phyloP scores from a whole-genome alignment of 2,329 filamentous ascomycete genomes.

The Phialemoniopsis sp. region DNA sequence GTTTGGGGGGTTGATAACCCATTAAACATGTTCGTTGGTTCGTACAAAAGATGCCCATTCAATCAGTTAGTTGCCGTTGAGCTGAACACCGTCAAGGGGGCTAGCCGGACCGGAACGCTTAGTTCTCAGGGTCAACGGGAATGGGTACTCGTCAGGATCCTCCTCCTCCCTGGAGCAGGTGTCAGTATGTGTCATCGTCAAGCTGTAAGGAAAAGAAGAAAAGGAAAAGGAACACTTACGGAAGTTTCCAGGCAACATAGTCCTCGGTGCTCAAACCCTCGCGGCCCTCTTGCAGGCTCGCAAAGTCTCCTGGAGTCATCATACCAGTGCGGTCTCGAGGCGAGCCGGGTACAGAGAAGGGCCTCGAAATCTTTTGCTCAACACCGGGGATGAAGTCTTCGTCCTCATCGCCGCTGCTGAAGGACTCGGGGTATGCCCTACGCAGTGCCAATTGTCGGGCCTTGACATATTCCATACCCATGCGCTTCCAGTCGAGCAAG shows the following conservation, averaged over 20 bases:
- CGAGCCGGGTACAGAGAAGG: constrained; percentile 89
- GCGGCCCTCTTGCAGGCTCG: constrained; percentile 83
- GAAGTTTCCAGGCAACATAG: constrained; percentile 96
- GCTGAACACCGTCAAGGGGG: constrained; percentile 34
- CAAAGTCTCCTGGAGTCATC: constrained; percentile 99
- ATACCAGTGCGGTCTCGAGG: constrained; percentile 87
- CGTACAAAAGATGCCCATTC: no score
- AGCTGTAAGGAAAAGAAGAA: not conserved
- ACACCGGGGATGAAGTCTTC: constrained; percentile 89
- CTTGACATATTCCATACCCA: constrained; percentile 99
- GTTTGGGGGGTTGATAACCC: no score
- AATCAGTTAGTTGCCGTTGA: constrained; percentile 31
- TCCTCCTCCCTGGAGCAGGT: constrained; percentile 73
- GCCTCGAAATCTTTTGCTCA: constrained; percentile 91
- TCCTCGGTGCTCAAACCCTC: constrained; percentile 95
- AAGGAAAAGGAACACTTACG: constrained; percentile 59
- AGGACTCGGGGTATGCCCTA: constrained; percentile 86
- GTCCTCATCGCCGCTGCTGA: constrained; percentile 68
- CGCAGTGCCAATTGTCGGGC: constrained; percentile 87
- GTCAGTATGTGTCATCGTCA: not conserved
- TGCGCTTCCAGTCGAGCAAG: constrained; percentile 96
- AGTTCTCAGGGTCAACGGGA: constrained; percentile 52
- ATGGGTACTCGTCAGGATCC: constrained; percentile 71
- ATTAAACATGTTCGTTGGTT: no score
- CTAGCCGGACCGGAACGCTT: constrained; percentile 40